Evolutionary conservation across 805 yeast species (phyloP), one percentile per base, ranked within the genome.

Genomic region (Trichomonascus vanleenenianus): DNA sequence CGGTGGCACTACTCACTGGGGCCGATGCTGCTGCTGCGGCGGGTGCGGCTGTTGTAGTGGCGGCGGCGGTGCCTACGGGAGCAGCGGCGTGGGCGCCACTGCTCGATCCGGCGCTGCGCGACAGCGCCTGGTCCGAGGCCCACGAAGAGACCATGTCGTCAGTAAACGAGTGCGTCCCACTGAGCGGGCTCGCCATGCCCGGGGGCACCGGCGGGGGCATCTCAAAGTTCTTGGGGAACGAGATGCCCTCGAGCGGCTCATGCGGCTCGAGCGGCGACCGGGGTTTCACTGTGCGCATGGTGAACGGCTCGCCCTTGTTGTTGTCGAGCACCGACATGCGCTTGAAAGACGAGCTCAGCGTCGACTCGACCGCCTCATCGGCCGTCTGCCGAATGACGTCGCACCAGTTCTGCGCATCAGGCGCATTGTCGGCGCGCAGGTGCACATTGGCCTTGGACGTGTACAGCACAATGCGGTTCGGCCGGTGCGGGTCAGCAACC

Each of bases 391-490:
- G 48, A 4, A 63, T 46, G 19, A 50, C 52, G 20, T 54, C 55
- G 22, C 58, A 61, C 67, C 67, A 63, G 11, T 43, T 53, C 42
- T 56, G 57, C 9, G 62, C 60, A 20, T 60, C 64, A 6, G 48
- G 41, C 2, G 40, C 45, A 12, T 54, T 48, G 18, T 51, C 56
- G 14, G 66, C 65, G 31, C 50, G 48, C 15, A 63, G 48, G 40
- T 62, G 66, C 30, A 55, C 46, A 34, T 50, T 61, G 34, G 51
- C 50, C 32, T 51, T 50, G 22, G 61, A 49, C n/a, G 66, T 62
- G 53, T 58, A 62, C 11, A 63, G 46, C 7, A 61, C 65, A 39
- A 63, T 62, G 40, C 54, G 61, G 35, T 46, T 43, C 4, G 46
- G 45, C 19, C 46, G 44, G 39, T 47, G 54, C 27, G 47, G 52